A percentile compares a stretch with the other conserved stretches of the same genome.
Evolutionary conservation across 225 moss, liverwort and hornwort species (phyloP).

Genomic region (Marchantia paleacea): DNA sequence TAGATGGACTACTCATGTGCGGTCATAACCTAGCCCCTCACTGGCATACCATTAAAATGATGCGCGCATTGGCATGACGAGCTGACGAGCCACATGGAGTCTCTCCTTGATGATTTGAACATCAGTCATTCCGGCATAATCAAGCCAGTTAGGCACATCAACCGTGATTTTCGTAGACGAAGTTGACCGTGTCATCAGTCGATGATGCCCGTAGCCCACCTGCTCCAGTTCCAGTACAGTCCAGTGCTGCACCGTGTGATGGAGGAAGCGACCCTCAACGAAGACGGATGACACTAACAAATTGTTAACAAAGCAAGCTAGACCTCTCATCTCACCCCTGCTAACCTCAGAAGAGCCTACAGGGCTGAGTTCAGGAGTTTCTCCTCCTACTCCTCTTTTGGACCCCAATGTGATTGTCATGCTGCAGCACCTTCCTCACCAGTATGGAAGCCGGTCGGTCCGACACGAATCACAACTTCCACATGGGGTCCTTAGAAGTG

Average conservation of each 20-base stretch:
- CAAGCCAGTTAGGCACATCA: too few species aligned
- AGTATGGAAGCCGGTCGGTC: not conserved
- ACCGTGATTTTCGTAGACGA: not conserved
- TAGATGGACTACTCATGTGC: not conserved
- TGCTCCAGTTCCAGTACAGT: not conserved
- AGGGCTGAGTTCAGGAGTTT: too few species aligned
- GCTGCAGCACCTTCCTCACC: not conserved
- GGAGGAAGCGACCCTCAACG: not conserved
- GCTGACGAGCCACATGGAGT: too few species aligned
- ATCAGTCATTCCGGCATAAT: too few species aligned
- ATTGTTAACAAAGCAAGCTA: not conserved
- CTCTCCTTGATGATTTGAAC: too few species aligned
- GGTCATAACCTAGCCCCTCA: not conserved
- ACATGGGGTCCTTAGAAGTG: constrained; percentile 1
- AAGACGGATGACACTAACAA: not conserved
- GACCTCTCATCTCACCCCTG: not conserved
- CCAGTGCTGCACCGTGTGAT: not conserved
- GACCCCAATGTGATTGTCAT: not conserved
- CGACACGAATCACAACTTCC: constrained; percentile 3
- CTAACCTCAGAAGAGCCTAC: not conserved
- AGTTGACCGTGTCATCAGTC: not conserved
- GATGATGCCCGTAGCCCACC: not conserved
- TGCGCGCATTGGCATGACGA: too few species aligned
- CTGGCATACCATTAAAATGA: too few species aligned
- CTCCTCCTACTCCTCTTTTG: too few species aligned